Evolutionary conservation across 768 basidiomycete genomes (phyloP), one percentile per base, ranked within the genome.

Genomic region (Amanita fuliginea): DNA sequence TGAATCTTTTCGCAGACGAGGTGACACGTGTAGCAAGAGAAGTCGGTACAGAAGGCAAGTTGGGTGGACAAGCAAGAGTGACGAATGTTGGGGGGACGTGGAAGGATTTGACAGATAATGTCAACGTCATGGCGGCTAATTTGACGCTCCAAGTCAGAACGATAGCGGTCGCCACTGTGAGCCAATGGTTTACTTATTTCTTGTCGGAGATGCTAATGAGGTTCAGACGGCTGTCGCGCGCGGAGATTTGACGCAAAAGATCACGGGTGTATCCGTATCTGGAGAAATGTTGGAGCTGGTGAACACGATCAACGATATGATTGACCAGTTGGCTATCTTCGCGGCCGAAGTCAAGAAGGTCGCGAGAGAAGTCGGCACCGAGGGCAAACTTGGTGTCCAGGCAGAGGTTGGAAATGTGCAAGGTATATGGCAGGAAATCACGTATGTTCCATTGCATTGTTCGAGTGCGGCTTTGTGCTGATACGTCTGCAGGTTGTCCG

Each of bases 361-460:
- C 47, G 96, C 96, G 1, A 73, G 92, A 30, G 94, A 99, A 64
- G 95, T 99, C 60, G 95, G 95, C 41, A 97, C 95, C 11, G 93
- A 97, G 60, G 95, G 96, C n/a, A 97, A 97, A 67, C 72, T 98
- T 4, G 95, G 96, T 56, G 96, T 95, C 0, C 94, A 96, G 60
- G 96, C 96, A 3, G 91, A 97, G 64, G 90, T 97, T 6, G 92
- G 91, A 52, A 90, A 93, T 51, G 88, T 98, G 5, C 91, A 97
- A 61, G 96, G 96, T 34, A 94, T 92, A 30, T 99, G 96, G 96
- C 89, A 94, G 59, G 93, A 95, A 64, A 98, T 99, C 63, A 97
- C 94, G 88, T 93, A 62, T 50, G 88, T 76, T 13, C 34, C 37
- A 18, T 33, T 52, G 26, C 46, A 39, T 51, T 21, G 36, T n/a